phyloP scores from a whole-genome alignment of 352 stramenopile genomes.

The Phytophthora sojae region DNA sequence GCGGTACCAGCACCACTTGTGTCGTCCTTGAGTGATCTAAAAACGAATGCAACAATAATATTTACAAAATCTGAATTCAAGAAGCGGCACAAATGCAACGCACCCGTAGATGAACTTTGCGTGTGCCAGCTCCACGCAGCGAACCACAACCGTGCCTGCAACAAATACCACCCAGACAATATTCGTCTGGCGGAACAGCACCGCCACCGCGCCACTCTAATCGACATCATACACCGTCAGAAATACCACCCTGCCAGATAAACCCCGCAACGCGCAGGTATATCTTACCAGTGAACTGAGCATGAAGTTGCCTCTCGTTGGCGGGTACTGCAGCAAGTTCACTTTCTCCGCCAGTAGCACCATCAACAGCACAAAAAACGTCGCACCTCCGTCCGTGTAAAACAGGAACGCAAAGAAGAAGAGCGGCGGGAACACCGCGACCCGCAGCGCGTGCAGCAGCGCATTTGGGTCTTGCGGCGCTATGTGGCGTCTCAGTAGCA shows the following conservation, averaged over 20 bases:
- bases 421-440: slow-evolving; percentile 81
- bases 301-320: slow-evolving; percentile 50
- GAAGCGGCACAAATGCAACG: background rate
- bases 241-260: background rate
- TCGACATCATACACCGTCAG: slow-evolving; percentile 8
- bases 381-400: slow-evolving; percentile 90
- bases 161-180: slow-evolving; percentile 93
- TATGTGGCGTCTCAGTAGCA: slow-evolving; percentile 54
- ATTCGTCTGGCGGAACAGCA: slow-evolving; percentile 93
- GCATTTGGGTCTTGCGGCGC: slow-evolving; percentile 52
- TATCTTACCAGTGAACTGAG: slow-evolving; percentile 64
- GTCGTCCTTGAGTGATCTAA: slow-evolving; percentile 47
- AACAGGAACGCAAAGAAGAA: slow-evolving; percentile 92
- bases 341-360: slow-evolving; percentile 67
- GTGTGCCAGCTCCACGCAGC: slow-evolving; percentile 72
- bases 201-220: slow-evolving; percentile 73
- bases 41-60: no score
- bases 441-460: slow-evolving; percentile 70
- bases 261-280: background rate
- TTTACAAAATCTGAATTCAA: background rate
- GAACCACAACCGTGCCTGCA: slow-evolving; percentile 74
- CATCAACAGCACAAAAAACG: slow-evolving; percentile 92
- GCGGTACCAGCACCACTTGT: slow-evolving; percentile 15
- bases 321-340: slow-evolving; percentile 48
- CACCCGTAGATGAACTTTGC: slow-evolving; percentile 80